Percentiles rank a stretch among this genome's conserved stretches.
These are phyloP conservation scores for Xylaria palmicola DNA, from an alignment of 495 filamentous ascomycete genomes.

Conservation along the genomic window DNA sequence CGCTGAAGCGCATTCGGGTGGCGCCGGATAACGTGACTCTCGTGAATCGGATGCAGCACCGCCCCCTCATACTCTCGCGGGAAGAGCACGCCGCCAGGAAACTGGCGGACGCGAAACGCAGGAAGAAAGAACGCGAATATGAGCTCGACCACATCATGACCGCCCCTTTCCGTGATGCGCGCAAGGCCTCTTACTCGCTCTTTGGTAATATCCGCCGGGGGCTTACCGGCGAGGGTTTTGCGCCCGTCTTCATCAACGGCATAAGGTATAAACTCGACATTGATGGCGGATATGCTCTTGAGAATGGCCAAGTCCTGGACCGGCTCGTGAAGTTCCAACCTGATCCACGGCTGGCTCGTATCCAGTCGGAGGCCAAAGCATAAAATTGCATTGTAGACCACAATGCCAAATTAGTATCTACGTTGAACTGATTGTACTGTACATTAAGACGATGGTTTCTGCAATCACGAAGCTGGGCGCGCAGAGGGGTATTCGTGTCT, in stretches of 20 bases:
- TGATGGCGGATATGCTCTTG: conserved; percentile 48
- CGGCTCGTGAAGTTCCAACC: conserved; percentile 38
- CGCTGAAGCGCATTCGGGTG: conserved; percentile 31
- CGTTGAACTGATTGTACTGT: background rate
- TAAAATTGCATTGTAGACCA: background rate
- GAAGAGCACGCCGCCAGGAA: conserved; percentile 24
- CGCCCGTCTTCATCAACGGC: conserved; percentile 35
- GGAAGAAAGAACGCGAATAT: conserved; percentile 39
- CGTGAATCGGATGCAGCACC: conserved; percentile 38
- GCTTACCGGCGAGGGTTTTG: conserved; percentile 49
- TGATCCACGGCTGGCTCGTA: conserved; percentile 6
- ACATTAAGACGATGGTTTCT: background rate
- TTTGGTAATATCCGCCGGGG: conserved; percentile 38
- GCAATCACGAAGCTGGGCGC: too few species aligned
- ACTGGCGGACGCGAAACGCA: conserved; percentile 27
- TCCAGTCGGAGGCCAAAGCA: background rate
- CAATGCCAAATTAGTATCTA: background rate
- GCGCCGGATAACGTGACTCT: conserved; percentile 36
- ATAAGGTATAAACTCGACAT: conserved; percentile 51
- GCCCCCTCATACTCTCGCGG: conserved; percentile 20
- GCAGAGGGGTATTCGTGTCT: background rate
- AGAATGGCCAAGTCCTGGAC: conserved; percentile 52
- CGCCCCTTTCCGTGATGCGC: conserved; percentile 46
- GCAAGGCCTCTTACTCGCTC: conserved; percentile 26
- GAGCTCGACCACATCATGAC: conserved; percentile 49